phyloP scores from a whole-genome alignment of 2,329 filamentous ascomycete species.

The Colletotrichum eleusines region DNA sequence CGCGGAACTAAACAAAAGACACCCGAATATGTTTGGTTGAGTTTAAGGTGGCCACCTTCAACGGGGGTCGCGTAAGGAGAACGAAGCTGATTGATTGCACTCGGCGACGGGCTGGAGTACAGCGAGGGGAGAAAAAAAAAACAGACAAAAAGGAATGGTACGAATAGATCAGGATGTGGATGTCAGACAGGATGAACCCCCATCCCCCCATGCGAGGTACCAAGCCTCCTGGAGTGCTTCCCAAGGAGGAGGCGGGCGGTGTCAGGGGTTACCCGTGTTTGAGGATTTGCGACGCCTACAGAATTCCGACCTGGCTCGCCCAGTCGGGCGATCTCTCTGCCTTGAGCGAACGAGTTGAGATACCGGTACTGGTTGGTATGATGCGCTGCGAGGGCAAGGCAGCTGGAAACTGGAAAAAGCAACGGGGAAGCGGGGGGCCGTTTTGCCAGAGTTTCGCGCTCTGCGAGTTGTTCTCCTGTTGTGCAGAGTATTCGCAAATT shows the following conservation, averaged over 20 bases:
- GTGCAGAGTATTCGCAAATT: neutral
- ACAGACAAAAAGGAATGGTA: neutral
- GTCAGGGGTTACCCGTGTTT: conserved; percentile 31
- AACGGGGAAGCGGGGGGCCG: conserved; percentile 12
- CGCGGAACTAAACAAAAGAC: neutral
- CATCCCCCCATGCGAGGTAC: neutral
- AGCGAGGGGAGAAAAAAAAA: neutral
- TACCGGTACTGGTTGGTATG: neutral
- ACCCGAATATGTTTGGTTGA: conserved; percentile 8
- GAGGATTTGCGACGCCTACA: conserved; percentile 28
- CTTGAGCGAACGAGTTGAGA: neutral
- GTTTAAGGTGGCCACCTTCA: neutral
- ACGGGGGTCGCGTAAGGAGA: neutral
- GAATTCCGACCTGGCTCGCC: conserved; percentile 24
- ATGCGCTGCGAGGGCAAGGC: too few species aligned
- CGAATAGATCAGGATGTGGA: conserved; percentile 11
- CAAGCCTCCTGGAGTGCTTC: neutral
- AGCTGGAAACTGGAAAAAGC: neutral
- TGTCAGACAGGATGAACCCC: conserved; percentile 26
- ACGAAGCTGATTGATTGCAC: conserved; percentile 21
- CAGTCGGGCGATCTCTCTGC: conserved; percentile 10
- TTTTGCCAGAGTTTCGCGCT: neutral
- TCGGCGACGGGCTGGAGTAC: conserved; percentile 19
- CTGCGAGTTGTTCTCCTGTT: neutral
- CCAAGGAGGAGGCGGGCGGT: neutral